A percentile compares a stretch with the other conserved stretches of the same genome.
These are phyloP conservation scores for Colletotrichum chlorophyti DNA, from an alignment of 2,329 filamentous ascomycete species.

Conservation along the genomic window DNA sequence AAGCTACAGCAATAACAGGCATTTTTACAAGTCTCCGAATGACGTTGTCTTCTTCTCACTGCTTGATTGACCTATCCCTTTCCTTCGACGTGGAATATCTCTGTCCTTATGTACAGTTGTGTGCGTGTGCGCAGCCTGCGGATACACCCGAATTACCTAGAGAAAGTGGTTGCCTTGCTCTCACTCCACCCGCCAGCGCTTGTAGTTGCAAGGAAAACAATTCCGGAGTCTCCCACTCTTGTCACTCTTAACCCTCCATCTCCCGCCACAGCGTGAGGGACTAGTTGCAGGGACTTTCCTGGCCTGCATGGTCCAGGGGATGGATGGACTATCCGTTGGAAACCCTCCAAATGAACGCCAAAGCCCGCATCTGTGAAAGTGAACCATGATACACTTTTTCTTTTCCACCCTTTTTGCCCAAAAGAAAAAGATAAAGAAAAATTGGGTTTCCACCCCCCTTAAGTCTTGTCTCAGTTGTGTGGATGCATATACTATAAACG, in stretches of 20 bases:
- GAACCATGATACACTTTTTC: constrained; percentile 25
- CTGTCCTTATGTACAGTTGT: constrained; percentile 23
- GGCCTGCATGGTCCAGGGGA: background rate
- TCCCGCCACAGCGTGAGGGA: background rate
- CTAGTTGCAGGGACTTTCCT: background rate
- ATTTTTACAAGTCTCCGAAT: background rate
- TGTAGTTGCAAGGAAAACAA: no score
- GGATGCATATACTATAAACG: constrained; percentile 30
- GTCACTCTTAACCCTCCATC: background rate
- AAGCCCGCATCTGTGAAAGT: constrained; percentile 12
- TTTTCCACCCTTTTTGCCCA: constrained; percentile 5
- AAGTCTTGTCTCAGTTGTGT: constrained; percentile 12
- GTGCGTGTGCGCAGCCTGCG: background rate
- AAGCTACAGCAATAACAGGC: background rate
- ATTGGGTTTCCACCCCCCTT: constrained; percentile 20
- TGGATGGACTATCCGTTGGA: background rate
- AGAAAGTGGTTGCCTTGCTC: background rate
- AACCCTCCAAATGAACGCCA: constrained; percentile 22
- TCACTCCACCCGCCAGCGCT: background rate
- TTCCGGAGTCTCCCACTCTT: background rate
- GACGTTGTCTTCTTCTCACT: background rate
- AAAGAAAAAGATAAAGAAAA: no score
- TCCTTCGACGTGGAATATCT: background rate
- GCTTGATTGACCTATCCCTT: constrained; percentile 19
- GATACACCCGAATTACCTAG: constrained; percentile 23